Evolutionary conservation across 108 stramenopile species (phyloP), one percentile per base, ranked within the genome.

Genomic region (Cyclotella sp.): DNA sequence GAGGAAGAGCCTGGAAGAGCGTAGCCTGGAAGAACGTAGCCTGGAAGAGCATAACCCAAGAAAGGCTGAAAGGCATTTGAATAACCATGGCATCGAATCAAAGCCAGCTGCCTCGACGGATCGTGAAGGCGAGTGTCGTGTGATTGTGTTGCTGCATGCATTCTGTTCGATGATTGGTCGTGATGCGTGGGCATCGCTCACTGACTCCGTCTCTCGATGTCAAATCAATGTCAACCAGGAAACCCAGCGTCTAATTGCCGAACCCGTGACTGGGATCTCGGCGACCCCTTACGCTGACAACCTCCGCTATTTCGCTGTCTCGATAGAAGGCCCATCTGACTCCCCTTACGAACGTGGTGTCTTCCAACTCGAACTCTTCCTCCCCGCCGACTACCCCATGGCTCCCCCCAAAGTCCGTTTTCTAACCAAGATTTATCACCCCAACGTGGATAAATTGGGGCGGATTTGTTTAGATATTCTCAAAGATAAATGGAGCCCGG

Each of bases 401-500:
- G 94, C 96, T 65, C 96, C 99, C 15, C 99, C 99, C 62, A 98
- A 98, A 86, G 97, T 99, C 15, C 95, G 99, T 1, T 99, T 99
- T 72, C 81, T 99, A 47, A 99, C 99, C 26, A 98, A 98, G 89
- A 97, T 98, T 61, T 99, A 97, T 76, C 99, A 99, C 77, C 98
- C 98, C 44, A 99, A 99, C 87, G 93, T 99, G 26, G 98, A 99
- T 85, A 95, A 97, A 67, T 88, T 98, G 24, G 98, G 97, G 19
- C 82, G 97, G 59, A 99, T 99, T 76, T 99, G 99, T 72, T 88
- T 99, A 63, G 99, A 99, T 76, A 98, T 99, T 63, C 80, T 99
- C 45, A 99, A 99, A 84, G 98, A 99, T 78, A 98, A 99, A 71
- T 99, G 99, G 99, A 96, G 96, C 60, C 98, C 99, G 11, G 98